Base-by-base conservation (phyloP, 2,329 filamentous ascomycete species). In the Fusarium austroafricanum region DNA sequence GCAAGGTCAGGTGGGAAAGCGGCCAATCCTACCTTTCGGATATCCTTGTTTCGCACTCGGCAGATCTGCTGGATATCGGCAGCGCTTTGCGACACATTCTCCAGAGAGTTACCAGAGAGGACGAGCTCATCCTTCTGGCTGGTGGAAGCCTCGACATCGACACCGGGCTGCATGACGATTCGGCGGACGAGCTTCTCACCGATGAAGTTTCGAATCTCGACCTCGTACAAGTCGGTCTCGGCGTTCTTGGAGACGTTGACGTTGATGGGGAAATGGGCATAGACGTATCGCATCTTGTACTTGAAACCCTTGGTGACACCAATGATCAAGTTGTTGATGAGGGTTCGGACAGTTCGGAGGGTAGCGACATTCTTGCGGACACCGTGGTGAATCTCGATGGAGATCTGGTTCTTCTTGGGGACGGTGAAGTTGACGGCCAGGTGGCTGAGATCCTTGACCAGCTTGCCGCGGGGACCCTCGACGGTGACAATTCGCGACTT, bases 281-380 rank as follows among this genome's bases (percentile, higher is more conserved):
- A 99, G 85, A 99, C 96, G 88, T 99, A 99, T 80, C 96, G 93
- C 95, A 99, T 98, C 93, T 99, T 99, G 92, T 99, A 99, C 88
- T 96, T 96, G 93, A 92, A 99, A 77, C 96, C 96, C 89, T 95
- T 97, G 83, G 96, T 99, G 75, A 99, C 96, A 84, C 96, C 96
- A 79, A 94, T 90, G 84, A 99, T 92, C 86, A 99, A 83, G 92
- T 99, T 99, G 90, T 96, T 93, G 89, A 99, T 97, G 85, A 98
- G 84, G 74, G 95, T 95, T 81, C 94, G 93, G 86, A 99, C 96
- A 79, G 96, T 99, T 79, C 96, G 94, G 84, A 99, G 94, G 76
- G 95, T 93, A 80, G 96, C 96, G 81, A 99, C 92, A 83, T 93
- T 95, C 91, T 99, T 99, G 86, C 96, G 93, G 81, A 88, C 89